Conservation (phyloP, 2,329 filamentous ascomycete genomes). For the Neoscytalidium dimidiatum region DNA sequence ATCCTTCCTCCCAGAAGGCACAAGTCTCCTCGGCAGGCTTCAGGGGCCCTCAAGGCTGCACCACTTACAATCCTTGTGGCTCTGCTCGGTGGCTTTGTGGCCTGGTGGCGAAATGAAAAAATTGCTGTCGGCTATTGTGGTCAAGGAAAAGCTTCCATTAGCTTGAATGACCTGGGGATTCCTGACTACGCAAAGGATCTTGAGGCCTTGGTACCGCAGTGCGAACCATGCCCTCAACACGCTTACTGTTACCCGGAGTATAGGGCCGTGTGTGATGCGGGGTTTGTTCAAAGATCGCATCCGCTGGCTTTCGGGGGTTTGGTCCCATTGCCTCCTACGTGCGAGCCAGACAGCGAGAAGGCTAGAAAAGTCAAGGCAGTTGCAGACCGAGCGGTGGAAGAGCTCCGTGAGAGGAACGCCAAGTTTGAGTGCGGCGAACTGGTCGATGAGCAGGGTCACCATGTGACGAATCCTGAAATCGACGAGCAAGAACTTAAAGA, state of each 20-base stretch:
- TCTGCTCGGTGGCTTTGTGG: constrained; percentile 70
- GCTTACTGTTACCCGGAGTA: constrained; percentile 84
- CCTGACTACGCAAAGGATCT: constrained; percentile 64
- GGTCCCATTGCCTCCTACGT: constrained; percentile 83
- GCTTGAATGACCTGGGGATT: constrained; percentile 60
- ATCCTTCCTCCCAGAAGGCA: constrained; percentile 45
- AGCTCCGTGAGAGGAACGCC: constrained; percentile 80
- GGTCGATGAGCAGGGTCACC: constrained; percentile 61
- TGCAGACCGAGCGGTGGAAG: constrained; percentile 83
- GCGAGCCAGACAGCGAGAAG: constrained; percentile 93
- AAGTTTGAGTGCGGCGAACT: constrained; percentile 87
- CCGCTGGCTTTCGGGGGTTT: constrained; percentile 80
- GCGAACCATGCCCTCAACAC: constrained; percentile 87
- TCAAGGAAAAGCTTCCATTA: constrained; percentile 64
- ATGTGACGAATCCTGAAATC: constrained; percentile 65
- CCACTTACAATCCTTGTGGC: constrained; percentile 71
- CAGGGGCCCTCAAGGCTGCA: constrained; percentile 61
- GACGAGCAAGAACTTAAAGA: constrained; percentile 72
- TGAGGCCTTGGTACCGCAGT: constrained; percentile 71
- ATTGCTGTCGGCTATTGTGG: constrained; percentile 95
- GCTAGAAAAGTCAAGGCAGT: constrained; percentile 83
- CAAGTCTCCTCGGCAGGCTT: constrained; percentile 44
- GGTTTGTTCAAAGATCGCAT: constrained; percentile 83
- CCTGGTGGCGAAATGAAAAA: constrained; percentile 93
- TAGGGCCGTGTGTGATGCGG: constrained; percentile 76